Evolutionary conservation across 2,329 filamentous ascomycete species (phyloP).

Genomic region (Pleomassaria siparia): DNA sequence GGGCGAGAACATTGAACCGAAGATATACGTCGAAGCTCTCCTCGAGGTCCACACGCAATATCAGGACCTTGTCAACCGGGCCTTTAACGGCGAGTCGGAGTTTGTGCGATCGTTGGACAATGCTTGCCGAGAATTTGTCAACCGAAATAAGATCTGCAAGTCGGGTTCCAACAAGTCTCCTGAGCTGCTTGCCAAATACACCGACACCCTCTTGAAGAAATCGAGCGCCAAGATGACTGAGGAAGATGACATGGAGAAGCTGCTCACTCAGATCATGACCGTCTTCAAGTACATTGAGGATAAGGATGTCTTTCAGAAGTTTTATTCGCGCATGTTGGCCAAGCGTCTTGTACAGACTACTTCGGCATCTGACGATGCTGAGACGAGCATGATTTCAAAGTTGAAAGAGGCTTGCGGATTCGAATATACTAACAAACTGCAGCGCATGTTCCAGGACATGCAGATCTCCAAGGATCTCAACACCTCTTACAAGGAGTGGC

Average conservation of each 20-base stretch:
- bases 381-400: conserved; percentile 99
- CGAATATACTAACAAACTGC: conserved; percentile 98
- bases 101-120: conserved; percentile 96
- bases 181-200: conserved; percentile 92
- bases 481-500: conserved; percentile 78
- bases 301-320: conserved; percentile 99
- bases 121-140: conserved; percentile 96
- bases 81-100: conserved; percentile 93
- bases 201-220: conserved; percentile 89
- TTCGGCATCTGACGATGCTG: conserved; percentile 94
- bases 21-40: conserved; percentile 92
- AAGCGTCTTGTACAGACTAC: conserved; percentile 92
- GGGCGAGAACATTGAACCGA: conserved; percentile 88
- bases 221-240: conserved; percentile 83
- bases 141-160: conserved; percentile 95
- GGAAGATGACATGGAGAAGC: conserved; percentile 88
- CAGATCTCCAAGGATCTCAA: conserved; percentile 99
- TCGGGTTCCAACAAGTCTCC: conserved; percentile 91
- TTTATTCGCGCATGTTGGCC: conserved; percentile 95
- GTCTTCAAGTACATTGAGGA: conserved; percentile 99
- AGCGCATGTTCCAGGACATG: conserved; percentile 99
- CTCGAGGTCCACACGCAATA: conserved; percentile 95
- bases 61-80: conserved; percentile 83
- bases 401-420: conserved; percentile 98
- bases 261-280: conserved; percentile 92